Percentiles rank a stretch among this genome's conserved stretches.
Evolutionary conservation across 345 rosid genomes (phyloP).

Genomic region (Citrus glauca): DNA sequence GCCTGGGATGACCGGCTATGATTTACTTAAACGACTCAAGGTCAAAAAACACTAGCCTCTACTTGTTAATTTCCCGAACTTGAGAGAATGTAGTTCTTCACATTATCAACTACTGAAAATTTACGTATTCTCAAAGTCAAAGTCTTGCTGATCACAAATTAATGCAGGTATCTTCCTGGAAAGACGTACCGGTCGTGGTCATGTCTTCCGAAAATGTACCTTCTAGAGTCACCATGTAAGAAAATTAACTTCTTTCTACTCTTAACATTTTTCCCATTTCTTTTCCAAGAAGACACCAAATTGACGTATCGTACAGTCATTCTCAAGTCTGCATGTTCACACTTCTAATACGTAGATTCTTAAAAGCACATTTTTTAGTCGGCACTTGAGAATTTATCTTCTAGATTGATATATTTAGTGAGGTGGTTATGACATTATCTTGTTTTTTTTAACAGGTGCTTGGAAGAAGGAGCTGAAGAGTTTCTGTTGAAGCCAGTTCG

Average conservation of each 20-base stretch:
- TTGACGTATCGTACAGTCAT: too few species aligned
- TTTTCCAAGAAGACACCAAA: too few species aligned
- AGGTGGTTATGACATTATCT: background rate
- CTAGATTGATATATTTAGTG: background rate
- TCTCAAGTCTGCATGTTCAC: too few species aligned
- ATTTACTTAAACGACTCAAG: conserved; percentile 76
- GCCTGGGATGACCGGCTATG: conserved; percentile 94
- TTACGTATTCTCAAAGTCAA: too few species aligned
- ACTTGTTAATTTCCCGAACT: background rate
- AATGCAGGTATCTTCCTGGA: conserved; percentile 55
- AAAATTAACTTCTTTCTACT: too few species aligned
- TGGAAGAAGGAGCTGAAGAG: conserved; percentile 62
- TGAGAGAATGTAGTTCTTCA: background rate
- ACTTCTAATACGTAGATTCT: too few species aligned
- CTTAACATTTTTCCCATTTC: background rate
- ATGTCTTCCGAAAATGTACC: conserved; percentile 93
- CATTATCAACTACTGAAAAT: too few species aligned
- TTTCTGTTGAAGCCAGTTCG: conserved; percentile 53
- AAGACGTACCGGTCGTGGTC: conserved; percentile 75
- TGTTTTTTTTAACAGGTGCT: conserved; percentile 31
- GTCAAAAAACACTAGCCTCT: conserved; percentile 15
- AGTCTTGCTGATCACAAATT: background rate
- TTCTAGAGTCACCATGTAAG: conserved; percentile 56
- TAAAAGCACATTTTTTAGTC: background rate
- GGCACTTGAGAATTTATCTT: background rate